Conservation (phyloP, 495 filamentous ascomycete species). For the Penicillium subrubescens region DNA sequence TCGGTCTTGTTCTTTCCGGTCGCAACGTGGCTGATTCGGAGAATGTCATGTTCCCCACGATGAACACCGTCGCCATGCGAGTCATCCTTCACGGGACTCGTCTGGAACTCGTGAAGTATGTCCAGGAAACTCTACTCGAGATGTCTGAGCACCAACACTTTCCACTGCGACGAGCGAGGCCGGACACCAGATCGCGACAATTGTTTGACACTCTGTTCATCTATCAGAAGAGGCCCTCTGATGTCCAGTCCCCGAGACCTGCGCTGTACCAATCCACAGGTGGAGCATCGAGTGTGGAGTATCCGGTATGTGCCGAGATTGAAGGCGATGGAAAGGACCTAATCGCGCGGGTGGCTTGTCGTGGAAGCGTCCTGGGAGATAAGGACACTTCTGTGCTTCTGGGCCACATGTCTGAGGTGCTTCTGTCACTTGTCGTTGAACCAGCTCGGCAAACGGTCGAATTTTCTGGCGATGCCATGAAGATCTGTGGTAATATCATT, state of each 20-base stretch:
- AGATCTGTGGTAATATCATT: conserved; percentile 55
- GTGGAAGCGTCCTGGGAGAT: conserved; percentile 51
- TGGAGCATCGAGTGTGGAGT: conserved; percentile 67
- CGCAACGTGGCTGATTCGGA: conserved; percentile 68
- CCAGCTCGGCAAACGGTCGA: conserved; percentile 52
- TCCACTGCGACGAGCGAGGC: conserved; percentile 39
- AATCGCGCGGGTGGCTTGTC: conserved; percentile 70
- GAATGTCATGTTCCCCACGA: conserved; percentile 75
- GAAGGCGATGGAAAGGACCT: conserved; percentile 58
- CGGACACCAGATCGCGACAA: conserved; percentile 24
- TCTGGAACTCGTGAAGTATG: conserved; percentile 41
- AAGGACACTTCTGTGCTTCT: conserved; percentile 50
- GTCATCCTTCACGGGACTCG: conserved; percentile 42
- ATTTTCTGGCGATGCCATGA: conserved; percentile 44
- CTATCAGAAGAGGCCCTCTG: conserved; percentile 60
- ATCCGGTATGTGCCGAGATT: conserved; percentile 79
- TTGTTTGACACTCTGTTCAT: conserved; percentile 87
- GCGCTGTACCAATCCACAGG: conserved; percentile 58
- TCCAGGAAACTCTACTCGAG: conserved; percentile 68
- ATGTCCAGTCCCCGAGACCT: background rate
- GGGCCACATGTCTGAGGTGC: conserved; percentile 52
- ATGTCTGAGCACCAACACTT: conserved; percentile 56
- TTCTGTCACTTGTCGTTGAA: conserved; percentile 52
- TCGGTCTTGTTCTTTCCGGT: conserved; percentile 75
- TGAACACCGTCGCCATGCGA: conserved; percentile 79